Base-by-base conservation (phyloP, 2,329 filamentous ascomycete species). In the Trichoderma guizhouense region DNA sequence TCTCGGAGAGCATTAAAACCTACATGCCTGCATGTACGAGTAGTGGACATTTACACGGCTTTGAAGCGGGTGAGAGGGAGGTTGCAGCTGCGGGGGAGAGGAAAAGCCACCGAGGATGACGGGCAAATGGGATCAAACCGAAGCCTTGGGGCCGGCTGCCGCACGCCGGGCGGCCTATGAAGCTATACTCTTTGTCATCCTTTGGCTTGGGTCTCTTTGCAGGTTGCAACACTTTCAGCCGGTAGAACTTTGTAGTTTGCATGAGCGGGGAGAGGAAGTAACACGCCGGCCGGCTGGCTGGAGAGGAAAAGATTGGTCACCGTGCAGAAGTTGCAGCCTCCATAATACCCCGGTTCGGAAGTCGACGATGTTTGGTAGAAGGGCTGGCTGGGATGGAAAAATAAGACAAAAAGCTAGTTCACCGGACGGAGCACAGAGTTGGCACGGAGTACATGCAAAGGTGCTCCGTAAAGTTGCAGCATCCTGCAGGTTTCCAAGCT, bases 331-430 rank as follows among this genome's bases (percentile, higher is more conserved):
- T 61, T 61, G 55, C 66, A 69, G 34, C 66, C 36, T 69, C 55
- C 39, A 62, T 21, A 18, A 12, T 24, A 53, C 39, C 66, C 57
- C 24, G 57, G 66, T 69, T 53, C 57, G 66, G 66, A 69, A 69
- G 66, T 69, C 53, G 66, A 69, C 66, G 66, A 69, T 69, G 39
- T n/a, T 61, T 69, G 9, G 66, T 36, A 36, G 57, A 34, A 34
- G 57, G 30, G 30, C 55, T 58, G 57, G 32, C n/a, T n/a, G n/a
- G n/a, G n/a, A n/a, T n/a, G 39, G 28, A 43, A 51, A 51, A 53
- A 24, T 51, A 51, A 21, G 43, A 51, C 15, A 21, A 14, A 36
- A 53, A 24, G 47, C 47, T 24, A 53, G n/a, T 53, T 53, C 47
- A 53, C 21, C 47, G 47, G 47, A 53, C 47, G 21, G 21, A 53